Percentiles rank a stretch among this genome's conserved stretches.
Conservation (phyloP, 2,329 filamentous ascomycete species). For the Epichloe coenophiala region DNA sequence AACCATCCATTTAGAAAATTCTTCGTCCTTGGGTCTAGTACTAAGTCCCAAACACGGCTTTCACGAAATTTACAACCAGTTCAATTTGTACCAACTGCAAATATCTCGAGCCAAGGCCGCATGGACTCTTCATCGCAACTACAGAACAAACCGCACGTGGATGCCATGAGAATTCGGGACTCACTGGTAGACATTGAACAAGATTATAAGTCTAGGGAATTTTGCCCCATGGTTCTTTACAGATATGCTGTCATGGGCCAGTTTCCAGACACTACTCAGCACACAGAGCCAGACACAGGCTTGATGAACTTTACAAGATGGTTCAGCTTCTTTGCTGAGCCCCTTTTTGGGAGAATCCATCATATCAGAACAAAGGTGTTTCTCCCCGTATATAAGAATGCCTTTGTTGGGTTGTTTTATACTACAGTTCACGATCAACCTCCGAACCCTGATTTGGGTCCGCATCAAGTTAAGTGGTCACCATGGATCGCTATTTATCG, state of each 20-base stretch:
- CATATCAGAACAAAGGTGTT: neutral
- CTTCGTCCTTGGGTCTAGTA: constrained; percentile 36
- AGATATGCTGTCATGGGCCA: constrained; percentile 28
- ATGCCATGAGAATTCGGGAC: neutral
- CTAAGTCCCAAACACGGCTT: constrained; percentile 9
- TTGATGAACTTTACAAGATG: constrained; percentile 12
- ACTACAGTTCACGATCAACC: constrained; percentile 10
- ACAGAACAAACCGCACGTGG: neutral
- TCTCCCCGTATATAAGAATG: constrained; percentile 7
- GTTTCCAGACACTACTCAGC: constrained; percentile 11
- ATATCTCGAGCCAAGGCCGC: neutral
- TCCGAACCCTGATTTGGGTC: neutral
- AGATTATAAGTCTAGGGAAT: neutral
- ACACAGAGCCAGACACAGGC: constrained; percentile 8
- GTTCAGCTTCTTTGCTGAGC: constrained; percentile 9
- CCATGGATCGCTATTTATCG: constrained; percentile 40
- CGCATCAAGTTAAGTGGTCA: neutral
- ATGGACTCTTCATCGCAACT: neutral
- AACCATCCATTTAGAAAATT: constrained; percentile 41
- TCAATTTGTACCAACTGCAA: neutral
- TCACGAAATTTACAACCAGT: constrained; percentile 11
- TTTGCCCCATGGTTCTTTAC: constrained; percentile 20
- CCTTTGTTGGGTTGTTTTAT: constrained; percentile 33
- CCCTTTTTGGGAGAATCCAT: neutral
- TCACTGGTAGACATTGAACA: neutral